These are phyloP conservation scores for Nakataea oryzae DNA, from an alignment of 2,329 filamentous ascomycete species.

Conservation along the genomic window DNA sequence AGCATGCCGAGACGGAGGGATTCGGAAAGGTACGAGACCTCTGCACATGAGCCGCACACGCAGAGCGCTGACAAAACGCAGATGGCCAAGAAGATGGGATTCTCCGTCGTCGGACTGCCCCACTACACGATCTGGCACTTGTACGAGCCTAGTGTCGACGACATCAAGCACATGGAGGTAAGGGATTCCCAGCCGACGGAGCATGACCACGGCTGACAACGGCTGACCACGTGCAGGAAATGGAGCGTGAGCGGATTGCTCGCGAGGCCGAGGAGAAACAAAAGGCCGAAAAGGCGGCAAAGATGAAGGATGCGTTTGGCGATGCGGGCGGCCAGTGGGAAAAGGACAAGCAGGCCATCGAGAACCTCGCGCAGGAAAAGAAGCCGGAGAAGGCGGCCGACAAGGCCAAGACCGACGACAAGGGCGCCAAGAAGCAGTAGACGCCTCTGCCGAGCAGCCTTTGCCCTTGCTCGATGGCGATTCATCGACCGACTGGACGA, in stretches of 20 bases:
- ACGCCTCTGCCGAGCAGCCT: too few relatives aligned
- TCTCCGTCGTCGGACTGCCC: constrained; percentile 86
- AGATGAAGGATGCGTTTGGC: constrained; percentile 71
- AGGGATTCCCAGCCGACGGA: constrained; percentile 8
- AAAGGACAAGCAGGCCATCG: constrained; percentile 74
- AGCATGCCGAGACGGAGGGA: constrained; percentile 95
- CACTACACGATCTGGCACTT: constrained; percentile 99
- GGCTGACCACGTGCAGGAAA: constrained; percentile 50
- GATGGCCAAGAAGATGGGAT: constrained; percentile 97
- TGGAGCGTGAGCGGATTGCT: constrained; percentile 77
- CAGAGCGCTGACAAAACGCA: constrained; percentile 23
- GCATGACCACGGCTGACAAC: background rate
- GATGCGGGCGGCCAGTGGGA: constrained; percentile 76
- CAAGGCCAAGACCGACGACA: constrained; percentile 12
- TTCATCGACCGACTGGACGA: background rate
- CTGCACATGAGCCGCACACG: background rate
- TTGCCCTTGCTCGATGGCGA: background rate
- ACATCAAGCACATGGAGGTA: constrained; percentile 92
- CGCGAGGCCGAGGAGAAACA: constrained; percentile 73
- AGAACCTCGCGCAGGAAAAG: constrained; percentile 53
- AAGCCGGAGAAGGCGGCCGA: constrained; percentile 24
- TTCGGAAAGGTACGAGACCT: constrained; percentile 67
- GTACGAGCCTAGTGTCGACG: constrained; percentile 97
- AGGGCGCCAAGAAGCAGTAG: background rate
- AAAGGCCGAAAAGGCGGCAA: constrained; percentile 61